Conservation (phyloP, 192 early-diverging fungal genomes). For the Coemansia sp. region DNA sequence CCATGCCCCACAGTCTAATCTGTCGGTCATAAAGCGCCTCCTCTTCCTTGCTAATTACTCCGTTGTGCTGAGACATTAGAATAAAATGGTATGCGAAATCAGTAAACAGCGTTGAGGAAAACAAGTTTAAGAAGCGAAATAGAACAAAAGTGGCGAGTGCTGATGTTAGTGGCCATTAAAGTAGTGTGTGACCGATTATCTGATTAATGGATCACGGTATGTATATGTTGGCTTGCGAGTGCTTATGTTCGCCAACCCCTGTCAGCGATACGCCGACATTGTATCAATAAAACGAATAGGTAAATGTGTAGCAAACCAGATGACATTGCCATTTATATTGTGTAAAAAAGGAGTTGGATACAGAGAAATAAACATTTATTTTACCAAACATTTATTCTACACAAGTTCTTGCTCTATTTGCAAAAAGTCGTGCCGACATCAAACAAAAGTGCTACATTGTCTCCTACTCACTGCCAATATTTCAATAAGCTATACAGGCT, state of each 20-base stretch:
- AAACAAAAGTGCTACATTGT: not conserved
- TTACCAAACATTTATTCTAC: not conserved
- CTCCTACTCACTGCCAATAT: not conserved
- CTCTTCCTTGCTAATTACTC: constrained; percentile 70
- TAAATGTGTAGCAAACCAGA: not conserved
- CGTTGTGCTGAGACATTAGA: not conserved
- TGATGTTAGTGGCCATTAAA: not conserved
- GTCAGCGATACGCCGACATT: not conserved
- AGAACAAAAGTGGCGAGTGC: not conserved
- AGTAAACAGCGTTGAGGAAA: not conserved
- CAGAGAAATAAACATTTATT: not conserved
- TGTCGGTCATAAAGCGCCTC: constrained; percentile 95
- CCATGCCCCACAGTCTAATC: constrained; percentile 96
- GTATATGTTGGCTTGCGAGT: not conserved
- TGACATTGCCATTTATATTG: not conserved
- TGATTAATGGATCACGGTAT: not conserved
- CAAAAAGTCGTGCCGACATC: not conserved
- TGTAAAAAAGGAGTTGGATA: not conserved
- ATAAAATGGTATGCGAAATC: not conserved
- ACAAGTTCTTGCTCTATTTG: not conserved
- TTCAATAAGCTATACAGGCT: not conserved
- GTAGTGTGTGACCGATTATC: not conserved
- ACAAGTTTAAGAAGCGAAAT: not conserved
- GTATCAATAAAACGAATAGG: not conserved
- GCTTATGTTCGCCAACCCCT: not conserved